phyloP scores from a whole-genome alignment of 345 rosid genomes.

The Zanthoxylum bungeanum region DNA sequence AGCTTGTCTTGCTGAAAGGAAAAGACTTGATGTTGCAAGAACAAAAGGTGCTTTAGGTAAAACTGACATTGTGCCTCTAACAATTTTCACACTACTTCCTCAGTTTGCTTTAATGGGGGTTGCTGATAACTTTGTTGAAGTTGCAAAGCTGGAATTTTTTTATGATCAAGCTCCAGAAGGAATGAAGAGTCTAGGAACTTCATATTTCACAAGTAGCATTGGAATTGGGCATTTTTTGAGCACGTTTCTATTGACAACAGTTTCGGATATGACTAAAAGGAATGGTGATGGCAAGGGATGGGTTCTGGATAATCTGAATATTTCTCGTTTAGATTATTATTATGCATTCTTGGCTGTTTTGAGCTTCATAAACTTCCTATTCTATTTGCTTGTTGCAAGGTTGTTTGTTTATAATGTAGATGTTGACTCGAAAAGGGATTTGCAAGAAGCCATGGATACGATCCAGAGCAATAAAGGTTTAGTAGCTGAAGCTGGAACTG shows the following conservation, averaged over 20 bases:
- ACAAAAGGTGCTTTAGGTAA: slow-evolving; percentile 22
- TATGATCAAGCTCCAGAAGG: slow-evolving; percentile 83
- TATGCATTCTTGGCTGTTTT: slow-evolving; percentile 56
- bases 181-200: slow-evolving; percentile 81
- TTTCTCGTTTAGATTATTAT: slow-evolving; percentile 63
- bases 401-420: slow-evolving; percentile 57
- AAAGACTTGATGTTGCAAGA: slow-evolving; percentile 50
- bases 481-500: not conserved
- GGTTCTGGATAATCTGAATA: slow-evolving; percentile 68
- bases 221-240: slow-evolving; percentile 68
- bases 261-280: slow-evolving; percentile 42
- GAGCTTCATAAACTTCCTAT: slow-evolving; percentile 47
- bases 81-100: slow-evolving; percentile 60
- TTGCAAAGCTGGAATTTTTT: slow-evolving; percentile 84
- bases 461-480: slow-evolving; percentile 7
- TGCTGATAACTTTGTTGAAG: slow-evolving; percentile 68
- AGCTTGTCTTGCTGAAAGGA: slow-evolving; percentile 55
- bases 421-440: slow-evolving; percentile 14
- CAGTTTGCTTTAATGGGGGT: slow-evolving; percentile 72
- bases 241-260: slow-evolving; percentile 52
- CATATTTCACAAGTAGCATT: slow-evolving; percentile 54
- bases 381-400: slow-evolving; percentile 51
- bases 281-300: slow-evolving; percentile 49
- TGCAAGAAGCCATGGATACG: slow-evolving; percentile 19
- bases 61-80: slow-evolving; percentile 48